Conservation (phyloP, 495 filamentous ascomycete species). For the Neurospora sublineolata region DNA sequence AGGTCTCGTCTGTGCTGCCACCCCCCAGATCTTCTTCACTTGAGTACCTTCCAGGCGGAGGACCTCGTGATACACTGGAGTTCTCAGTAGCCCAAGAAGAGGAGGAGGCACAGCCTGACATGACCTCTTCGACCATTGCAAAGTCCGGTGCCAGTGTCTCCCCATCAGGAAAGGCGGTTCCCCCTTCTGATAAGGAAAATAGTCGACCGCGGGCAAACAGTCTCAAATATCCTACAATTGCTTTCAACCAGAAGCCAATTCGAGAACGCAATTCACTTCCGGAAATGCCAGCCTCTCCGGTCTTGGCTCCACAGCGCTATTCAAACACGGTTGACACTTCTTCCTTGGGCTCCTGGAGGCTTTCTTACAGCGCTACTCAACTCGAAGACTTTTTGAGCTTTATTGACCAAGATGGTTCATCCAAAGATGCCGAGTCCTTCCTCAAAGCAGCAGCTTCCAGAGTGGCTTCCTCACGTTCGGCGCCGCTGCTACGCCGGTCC, state of each 20-base stretch:
- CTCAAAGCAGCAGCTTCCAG: neutral
- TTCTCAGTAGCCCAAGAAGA: constrained; percentile 20
- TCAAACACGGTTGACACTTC: constrained; percentile 19
- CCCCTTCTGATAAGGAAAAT: constrained; percentile 6
- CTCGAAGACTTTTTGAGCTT: constrained; percentile 14
- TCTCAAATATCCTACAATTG: constrained; percentile 5
- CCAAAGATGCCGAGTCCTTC: constrained; percentile 2
- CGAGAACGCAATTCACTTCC: constrained; percentile 14
- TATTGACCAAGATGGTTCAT: constrained; percentile 2
- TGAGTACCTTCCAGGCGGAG: constrained; percentile 19
- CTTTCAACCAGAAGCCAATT: constrained; percentile 2
- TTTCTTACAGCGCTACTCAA: constrained; percentile 27
- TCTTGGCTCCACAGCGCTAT: constrained; percentile 19
- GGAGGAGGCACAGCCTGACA: neutral
- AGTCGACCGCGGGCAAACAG: constrained; percentile 13
- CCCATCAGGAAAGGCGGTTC: neutral
- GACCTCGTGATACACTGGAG: constrained; percentile 31
- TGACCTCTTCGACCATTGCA: neutral
- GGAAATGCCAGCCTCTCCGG: constrained; percentile 18
- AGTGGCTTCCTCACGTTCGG: neutral
- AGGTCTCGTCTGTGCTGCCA: neutral
- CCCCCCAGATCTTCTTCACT: constrained; percentile 3
- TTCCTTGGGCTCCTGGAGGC: constrained; percentile 28
- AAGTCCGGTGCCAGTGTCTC: neutral
- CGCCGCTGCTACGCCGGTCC: constrained; percentile 1